phyloP scores from a whole-genome alignment of 2,329 filamentous ascomycete species.

The Stachybotrys chlorohalonatus region DNA sequence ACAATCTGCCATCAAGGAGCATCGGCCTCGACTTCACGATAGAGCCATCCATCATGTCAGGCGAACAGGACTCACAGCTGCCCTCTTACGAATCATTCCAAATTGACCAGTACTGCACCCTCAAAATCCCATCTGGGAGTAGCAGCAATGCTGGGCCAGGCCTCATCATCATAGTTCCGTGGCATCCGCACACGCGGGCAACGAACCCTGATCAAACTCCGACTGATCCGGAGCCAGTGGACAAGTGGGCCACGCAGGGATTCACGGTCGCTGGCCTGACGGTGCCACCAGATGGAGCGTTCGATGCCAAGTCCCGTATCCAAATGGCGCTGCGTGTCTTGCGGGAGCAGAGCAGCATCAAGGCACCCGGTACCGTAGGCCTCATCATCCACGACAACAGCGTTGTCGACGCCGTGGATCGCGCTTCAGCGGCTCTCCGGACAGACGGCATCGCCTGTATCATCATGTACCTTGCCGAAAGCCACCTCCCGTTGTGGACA shows the following conservation, averaged over 20 bases:
- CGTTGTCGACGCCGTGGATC: background rate
- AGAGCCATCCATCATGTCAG: background rate
- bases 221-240: constrained; percentile 13
- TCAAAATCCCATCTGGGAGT: background rate
- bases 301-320: constrained; percentile 2
- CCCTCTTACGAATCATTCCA: background rate
- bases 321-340: background rate
- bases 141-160: background rate
- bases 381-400: constrained; percentile 7
- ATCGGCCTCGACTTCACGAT: no score
- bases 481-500: background rate
- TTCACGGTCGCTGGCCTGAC: constrained; percentile 18
- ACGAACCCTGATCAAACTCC: no score
- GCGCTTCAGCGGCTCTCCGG: background rate
- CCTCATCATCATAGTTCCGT: background rate
- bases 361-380: constrained; percentile 18
- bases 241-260: constrained; percentile 28
- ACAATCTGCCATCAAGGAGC: no score
- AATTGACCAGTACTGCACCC: background rate
- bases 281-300: background rate
- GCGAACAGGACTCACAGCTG: background rate
- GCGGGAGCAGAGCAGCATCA: constrained; percentile 4
- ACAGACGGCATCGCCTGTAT: constrained; percentile 2
- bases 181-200: background rate
- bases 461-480: constrained; percentile 1